phyloP scores from a whole-genome alignment of 2,329 filamentous ascomycete genomes.

The Colletotrichum salicis region DNA sequence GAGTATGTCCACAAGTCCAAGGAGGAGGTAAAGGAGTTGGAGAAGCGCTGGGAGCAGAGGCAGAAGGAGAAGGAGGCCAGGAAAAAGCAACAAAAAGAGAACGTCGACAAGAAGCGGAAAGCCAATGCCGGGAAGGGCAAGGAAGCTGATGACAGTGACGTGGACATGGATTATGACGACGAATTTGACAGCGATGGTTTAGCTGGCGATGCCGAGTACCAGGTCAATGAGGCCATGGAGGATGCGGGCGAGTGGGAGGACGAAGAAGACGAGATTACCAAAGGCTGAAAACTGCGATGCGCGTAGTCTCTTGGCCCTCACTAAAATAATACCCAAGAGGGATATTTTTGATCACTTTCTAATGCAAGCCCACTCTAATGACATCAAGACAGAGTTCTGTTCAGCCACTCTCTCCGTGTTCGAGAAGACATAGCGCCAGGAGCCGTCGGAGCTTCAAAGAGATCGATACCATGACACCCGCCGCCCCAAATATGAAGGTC shows the following conservation, averaged over 20 bases:
- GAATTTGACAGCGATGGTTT: conserved; percentile 63
- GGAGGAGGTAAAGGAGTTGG: conserved; percentile 80
- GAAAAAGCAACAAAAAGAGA: conserved; percentile 85
- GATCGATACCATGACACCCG: not conserved
- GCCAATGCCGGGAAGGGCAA: conserved; percentile 51
- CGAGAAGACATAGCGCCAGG: not conserved
- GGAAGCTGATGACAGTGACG: conserved; percentile 48
- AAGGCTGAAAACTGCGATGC: conserved; percentile 35
- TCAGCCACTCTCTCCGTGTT: not conserved
- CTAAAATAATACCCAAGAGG: conserved; percentile 29
- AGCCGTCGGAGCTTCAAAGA: not conserved
- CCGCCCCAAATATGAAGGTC: not conserved
- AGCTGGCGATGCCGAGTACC: conserved; percentile 61
- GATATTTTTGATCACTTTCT: not conserved
- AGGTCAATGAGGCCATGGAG: conserved; percentile 60
- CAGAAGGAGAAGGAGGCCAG: conserved; percentile 84
- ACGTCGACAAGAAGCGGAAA: conserved; percentile 86
- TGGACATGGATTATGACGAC: conserved; percentile 57
- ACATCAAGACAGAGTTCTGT: not conserved
- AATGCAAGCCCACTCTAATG: not conserved
- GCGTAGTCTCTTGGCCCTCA: not conserved
- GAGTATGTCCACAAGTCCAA: conserved; percentile 89
- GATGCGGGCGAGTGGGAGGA: conserved; percentile 64
- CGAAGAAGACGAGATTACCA: conserved; percentile 55
- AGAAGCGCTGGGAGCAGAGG: conserved; percentile 83